Evolutionary conservation across 306 rosid species (phyloP), one percentile per base, ranked within the genome.

Genomic region (Corylus heterophylla): DNA sequence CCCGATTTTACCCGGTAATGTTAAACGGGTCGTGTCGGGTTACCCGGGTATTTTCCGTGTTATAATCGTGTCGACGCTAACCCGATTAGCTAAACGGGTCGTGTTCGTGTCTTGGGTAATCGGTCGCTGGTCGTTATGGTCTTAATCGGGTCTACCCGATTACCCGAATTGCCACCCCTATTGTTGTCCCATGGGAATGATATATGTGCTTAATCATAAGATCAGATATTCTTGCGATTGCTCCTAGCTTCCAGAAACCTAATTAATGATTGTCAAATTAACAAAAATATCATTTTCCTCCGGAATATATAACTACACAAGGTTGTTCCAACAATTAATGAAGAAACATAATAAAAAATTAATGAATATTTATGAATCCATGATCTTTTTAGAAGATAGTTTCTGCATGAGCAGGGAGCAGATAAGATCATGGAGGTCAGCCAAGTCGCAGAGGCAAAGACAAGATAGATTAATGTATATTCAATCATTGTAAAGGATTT

Each of bases 401-500:
- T 39, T 64, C 73, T 63, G 52, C 52, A 49, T 11, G 62, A 63
- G 10, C 39, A 16, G 62, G 12, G 56, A 59, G 73, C 73, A 76
- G 17, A 64, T 27, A 75, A 11, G 66, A 61, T 9, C 44, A 20
- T 35, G 10, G 44, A 75, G 37, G 13, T 61, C 31, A 13, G 54
- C 78, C 58, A 59, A 75, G 79, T 45, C 45, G 39, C 48, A 62
- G 5, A 31, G 10, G 20, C 18, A 14, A 20, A 51, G 13, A 64
- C 45, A 66, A 52, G 63, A 66, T 39, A 77, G 56, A 58, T 20
- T 67, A 31, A 31, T 31, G 35, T 31, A 8, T 25, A 35, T 35
- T 55, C 82, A 77, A 56, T 82, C 66, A 66, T 55, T 67, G 17
- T 8, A 49, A 56, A 56, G 20, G 79, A 77, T 77, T 82, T 82